These are phyloP conservation scores for Labyrinthula sp. DNA, from an alignment of 352 stramenopile species.

Conservation along the genomic window DNA sequence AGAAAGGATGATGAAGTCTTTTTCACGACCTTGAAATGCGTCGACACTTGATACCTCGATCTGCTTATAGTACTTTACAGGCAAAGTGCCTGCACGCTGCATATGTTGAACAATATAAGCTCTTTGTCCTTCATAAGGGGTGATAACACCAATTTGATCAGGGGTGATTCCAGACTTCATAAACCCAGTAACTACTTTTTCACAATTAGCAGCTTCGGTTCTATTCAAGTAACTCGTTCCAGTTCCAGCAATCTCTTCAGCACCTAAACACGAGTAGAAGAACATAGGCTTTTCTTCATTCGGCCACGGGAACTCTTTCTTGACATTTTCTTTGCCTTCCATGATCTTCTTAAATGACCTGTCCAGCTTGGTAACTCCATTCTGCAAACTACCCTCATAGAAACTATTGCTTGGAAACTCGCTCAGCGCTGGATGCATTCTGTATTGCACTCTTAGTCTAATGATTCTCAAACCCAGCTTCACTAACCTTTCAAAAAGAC, in stretches of 20 bases:
- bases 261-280: conserved; percentile 82
- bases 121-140: conserved; percentile 91
- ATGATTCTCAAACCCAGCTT: conserved; percentile 80
- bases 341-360: conserved; percentile 35
- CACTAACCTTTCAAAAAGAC: conserved; percentile 89
- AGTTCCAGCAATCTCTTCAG: conserved; percentile 89
- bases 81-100: conserved; percentile 70
- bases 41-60: conserved; percentile 97
- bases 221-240: conserved; percentile 96
- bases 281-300: conserved; percentile 85
- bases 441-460: conserved; percentile 92
- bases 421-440: conserved; percentile 93
- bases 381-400: conserved; percentile 95
- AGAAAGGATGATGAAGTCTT: conserved; percentile 91
- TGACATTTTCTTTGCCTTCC: conserved; percentile 37
- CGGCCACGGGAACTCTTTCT: conserved; percentile 94
- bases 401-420: conserved; percentile 98
- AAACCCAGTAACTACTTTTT: conserved; percentile 92
- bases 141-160: conserved; percentile 80
- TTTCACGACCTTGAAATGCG: conserved; percentile 96
- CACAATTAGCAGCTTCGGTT: conserved; percentile 85
- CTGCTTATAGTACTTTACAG: conserved; percentile 77
- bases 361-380: conserved; percentile 84
- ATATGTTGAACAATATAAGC: conserved; percentile 96
- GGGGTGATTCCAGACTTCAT: conserved; percentile 69